Base-by-base conservation (phyloP, 148 eudicot species). In the Agrostemma githago region DNA sequence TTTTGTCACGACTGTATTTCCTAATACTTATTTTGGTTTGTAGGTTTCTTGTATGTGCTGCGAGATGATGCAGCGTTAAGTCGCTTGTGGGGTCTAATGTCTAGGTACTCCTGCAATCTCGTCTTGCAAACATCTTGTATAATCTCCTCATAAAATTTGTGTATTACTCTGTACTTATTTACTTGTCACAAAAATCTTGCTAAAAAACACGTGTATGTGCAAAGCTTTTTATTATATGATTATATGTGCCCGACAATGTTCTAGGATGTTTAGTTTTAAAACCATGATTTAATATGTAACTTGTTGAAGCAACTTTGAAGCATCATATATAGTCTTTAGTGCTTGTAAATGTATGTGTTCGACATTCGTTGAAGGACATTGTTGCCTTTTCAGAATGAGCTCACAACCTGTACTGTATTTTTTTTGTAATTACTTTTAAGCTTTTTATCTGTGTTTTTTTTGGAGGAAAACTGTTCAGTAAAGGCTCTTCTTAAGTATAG, bases 51-150 rank as follows among this genome's bases (percentile, higher is more conserved):
- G 77, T 73, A 79, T 79, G 94, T 92, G 76, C 72, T 95, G 76
- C 87, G 89, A 73, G 97, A 95, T 82, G 99, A 92, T 82, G 90
- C 96, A 70, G 87, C 90, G 68, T 79, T 95, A 74, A 86, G 94
- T 78, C 96, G 97, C 57, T 77, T 95, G 76, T 95, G 97, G 96
- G 91, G 99, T 74, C 72, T 95, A 57, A 65, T 95, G 88, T 89
- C 99, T 74, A 90, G 99, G 99, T 95, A 75, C 71, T 69, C 14
- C 41, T 62, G 59, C 59, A 63, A 5, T 53, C 1, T 57, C 14
- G 41, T 71, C 76, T 64, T 68, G 26, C 40, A 46, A 54, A 1
- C 65, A 20, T 41, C 7, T 44, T 67, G 64, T 75, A 7, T 40
- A 40, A 48, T 74, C 14, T 21, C 38, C 4, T 40, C 9, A 21